phyloP scores from a whole-genome alignment of 495 filamentous ascomycete species.

The Platismatia glauca region DNA sequence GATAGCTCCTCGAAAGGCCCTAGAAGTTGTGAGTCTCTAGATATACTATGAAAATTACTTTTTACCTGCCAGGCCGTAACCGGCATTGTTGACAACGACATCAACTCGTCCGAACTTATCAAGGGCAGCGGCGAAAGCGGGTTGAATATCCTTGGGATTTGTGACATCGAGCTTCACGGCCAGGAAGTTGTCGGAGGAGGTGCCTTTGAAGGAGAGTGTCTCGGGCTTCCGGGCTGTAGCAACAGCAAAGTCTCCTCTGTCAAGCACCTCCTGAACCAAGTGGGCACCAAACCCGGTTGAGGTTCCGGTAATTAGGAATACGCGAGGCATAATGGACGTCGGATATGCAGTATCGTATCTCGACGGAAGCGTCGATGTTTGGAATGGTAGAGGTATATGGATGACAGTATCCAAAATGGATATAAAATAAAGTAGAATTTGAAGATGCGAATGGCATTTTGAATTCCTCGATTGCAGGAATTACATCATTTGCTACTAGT shows the following conservation, averaged over 20 bases:
- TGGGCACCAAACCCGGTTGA: slow-evolving; percentile 33
- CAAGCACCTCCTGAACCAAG: slow-evolving; percentile 31
- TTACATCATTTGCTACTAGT: not conserved
- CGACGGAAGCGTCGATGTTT: no score
- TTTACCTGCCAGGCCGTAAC: no score
- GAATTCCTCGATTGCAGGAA: no score
- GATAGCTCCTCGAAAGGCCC: slow-evolving; percentile 22
- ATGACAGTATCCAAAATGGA: no score
- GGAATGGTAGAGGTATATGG: no score
- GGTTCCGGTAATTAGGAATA: slow-evolving; percentile 35
- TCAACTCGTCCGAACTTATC: slow-evolving; percentile 29
- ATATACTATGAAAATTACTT: no score
- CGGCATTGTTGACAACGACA: slow-evolving; percentile 36
- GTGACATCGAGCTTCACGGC: slow-evolving; percentile 29
- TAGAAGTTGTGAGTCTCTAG: no score
- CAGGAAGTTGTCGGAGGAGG: slow-evolving; percentile 16
- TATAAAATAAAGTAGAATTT: no score
- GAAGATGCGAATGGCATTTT: no score
- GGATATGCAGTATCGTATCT: no score
- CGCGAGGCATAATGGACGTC: slow-evolving; percentile 25
- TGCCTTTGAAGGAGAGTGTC: slow-evolving; percentile 22
- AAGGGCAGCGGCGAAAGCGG: slow-evolving; percentile 24
- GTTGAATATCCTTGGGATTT: slow-evolving; percentile 22
- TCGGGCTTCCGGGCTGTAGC: slow-evolving; percentile 33
- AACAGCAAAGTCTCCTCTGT: slow-evolving; percentile 32